Evolutionary conservation across 257 asterid genomes (phyloP).

Genomic region (Solanum verrucosum): DNA sequence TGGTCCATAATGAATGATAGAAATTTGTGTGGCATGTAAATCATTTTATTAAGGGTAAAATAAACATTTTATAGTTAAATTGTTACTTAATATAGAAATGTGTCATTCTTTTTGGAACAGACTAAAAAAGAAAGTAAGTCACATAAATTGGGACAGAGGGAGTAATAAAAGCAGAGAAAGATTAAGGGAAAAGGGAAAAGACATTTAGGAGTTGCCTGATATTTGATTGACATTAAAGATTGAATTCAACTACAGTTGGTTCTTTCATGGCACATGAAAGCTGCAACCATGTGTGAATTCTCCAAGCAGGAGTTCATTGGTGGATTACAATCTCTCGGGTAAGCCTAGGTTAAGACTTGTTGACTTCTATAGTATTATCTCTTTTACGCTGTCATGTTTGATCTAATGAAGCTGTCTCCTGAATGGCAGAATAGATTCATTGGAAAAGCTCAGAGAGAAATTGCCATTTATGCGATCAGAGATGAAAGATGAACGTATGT

Average conservation of each 20-base stretch:
- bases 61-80: no score
- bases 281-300: conserved; percentile 98
- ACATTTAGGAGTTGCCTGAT: not conserved
- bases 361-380: not conserved
- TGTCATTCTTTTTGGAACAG: no score
- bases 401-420: conserved; percentile 6
- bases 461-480: conserved; percentile 89
- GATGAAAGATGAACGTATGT: conserved; percentile 95
- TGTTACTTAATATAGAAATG: no score
- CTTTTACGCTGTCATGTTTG: not conserved
- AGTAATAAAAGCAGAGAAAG: not conserved
- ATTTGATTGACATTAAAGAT: not conserved
- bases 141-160: no score
- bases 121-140: no score
- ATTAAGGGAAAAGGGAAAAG: not conserved
- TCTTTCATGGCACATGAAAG: conserved; percentile 80
- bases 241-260: conserved; percentile 32
- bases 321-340: conserved; percentile 95
- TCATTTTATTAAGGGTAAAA: no score
- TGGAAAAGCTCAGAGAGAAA: conserved; percentile 89
- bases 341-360: conserved; percentile 13
- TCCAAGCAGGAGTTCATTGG: conserved; percentile 83
- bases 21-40: no score
- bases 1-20: no score
- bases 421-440: conserved; percentile 73